Evolutionary conservation across 1,284 basidiomycete genomes (phyloP), one percentile per base, ranked within the genome.

Genomic region (Coriolopsis trogii): DNA sequence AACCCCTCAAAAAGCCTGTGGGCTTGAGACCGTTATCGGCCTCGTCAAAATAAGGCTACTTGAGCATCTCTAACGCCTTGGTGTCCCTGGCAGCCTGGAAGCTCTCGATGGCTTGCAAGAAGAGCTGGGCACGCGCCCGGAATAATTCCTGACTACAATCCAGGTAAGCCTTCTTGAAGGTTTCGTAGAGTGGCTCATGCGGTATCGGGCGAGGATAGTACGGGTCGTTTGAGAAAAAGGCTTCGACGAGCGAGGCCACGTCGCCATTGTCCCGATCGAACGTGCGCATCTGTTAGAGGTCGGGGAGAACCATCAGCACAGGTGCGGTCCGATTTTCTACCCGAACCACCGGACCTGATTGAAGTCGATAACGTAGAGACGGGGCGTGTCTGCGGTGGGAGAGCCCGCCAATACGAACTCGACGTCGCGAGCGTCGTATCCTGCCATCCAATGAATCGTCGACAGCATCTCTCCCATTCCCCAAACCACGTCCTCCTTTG

Each of bases 381-480:
- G 21, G 6, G 62, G 31, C 9, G 46, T 55, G 39, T 44, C 48
- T 36, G 46, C 57, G 13, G 16, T 8, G 8, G 43, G 53, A 20
- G 33, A 55, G 10, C 70, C 68, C 13, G 64, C 66, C 39, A 71
- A 38, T 10, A 68, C 63, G 47, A 70, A 71, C 61, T 70, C 69
- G 30, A 71, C 49, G 49, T 71, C 70, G 9, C 67, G 62, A 24
- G 55, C 70, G 59, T 70, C 69, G 43, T 49, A 63, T 6, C 63
- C 63, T 13, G 42, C 58, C 16, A 21, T 38, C 49, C 58, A 65
- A 48, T 71, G 67, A 25, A 70, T 38, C 20, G 53, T 48, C 5
- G 55, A 61, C 15, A 71, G 48, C 63, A 66, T 65, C 42, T 66
- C 61, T 20, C 66, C 67, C 63, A 70, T 70, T 4, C 67, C 69